A percentile compares a stretch with the other conserved stretches of the same genome.
Conservation (phyloP, 805 yeast species). For the Ogataea neopini region DNA sequence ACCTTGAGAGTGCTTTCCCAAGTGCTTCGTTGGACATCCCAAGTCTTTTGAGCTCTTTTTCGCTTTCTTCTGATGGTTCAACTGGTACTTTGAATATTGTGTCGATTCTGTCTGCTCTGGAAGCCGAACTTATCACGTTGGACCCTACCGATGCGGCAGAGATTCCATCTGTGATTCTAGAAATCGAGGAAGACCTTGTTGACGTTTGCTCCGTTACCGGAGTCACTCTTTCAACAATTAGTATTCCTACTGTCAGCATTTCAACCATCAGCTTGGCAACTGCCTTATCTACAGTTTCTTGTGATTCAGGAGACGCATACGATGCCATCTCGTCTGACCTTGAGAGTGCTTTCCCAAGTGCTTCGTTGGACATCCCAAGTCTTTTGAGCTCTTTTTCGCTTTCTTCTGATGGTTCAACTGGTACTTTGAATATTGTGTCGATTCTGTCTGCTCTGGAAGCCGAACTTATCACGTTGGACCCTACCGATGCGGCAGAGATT, state of each 20-base stretch:
- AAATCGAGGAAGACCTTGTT: background rate
- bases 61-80: background rate
- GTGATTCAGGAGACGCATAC: background rate
- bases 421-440: background rate
- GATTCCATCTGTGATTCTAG: background rate
- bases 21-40: background rate
- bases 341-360: background rate
- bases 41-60: background rate
- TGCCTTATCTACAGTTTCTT: background rate
- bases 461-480: background rate
- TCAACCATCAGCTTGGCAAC: background rate
- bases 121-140: background rate
- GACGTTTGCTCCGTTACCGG: background rate
- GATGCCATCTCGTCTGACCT: background rate
- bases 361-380: background rate
- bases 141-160: background rate
- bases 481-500: background rate
- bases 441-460: background rate
- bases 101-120: background rate
- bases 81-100: background rate
- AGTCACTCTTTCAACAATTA: too few relatives aligned
- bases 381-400: background rate
- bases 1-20: background rate
- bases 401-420: background rate
- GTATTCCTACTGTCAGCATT: background rate